Evolutionary conservation across 257 asterid species (phyloP).

Genomic region (Anisodus tanguticus): DNA sequence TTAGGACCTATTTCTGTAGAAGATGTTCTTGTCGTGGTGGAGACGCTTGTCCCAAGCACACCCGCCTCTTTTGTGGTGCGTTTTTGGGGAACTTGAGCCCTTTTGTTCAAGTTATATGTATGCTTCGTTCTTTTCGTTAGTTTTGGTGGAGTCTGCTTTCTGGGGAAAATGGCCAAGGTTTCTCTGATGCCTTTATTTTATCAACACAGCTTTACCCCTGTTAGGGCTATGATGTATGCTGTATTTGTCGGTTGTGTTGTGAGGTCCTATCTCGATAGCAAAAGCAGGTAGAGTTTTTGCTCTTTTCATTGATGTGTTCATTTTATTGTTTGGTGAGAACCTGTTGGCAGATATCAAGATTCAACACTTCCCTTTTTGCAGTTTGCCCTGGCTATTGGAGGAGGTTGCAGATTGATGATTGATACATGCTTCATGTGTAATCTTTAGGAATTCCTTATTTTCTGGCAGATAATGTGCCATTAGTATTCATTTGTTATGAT

Average conservation of each 20-base stretch:
- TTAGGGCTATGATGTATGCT: constrained; percentile 24
- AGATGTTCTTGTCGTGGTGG: constrained; percentile 8
- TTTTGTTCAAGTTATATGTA: neutral
- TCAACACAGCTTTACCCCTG: constrained; percentile 33
- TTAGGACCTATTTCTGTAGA: constrained; percentile 27
- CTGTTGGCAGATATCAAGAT: constrained; percentile 30
- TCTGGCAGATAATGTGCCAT: neutral
- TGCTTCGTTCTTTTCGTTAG: constrained; percentile 4
- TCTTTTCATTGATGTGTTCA: neutral
- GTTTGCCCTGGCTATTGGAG: constrained; percentile 32
- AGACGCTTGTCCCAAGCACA: constrained; percentile 12
- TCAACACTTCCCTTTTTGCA: constrained; percentile 35
- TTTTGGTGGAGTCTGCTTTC: neutral
- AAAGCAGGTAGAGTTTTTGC: constrained; percentile 38
- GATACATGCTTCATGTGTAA: neutral
- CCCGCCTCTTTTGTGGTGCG: constrained; percentile 29
- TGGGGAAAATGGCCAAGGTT: constrained; percentile 31
- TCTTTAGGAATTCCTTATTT: neutral
- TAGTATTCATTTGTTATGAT: neutral
- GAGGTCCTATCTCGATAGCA: constrained; percentile 14
- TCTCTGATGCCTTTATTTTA: constrained; percentile 35
- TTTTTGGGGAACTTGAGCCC: constrained; percentile 22
- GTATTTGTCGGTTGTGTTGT: constrained; percentile 25
- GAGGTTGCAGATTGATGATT: constrained; percentile 30
- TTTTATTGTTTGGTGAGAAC: neutral